phyloP scores from a whole-genome alignment of 179 eudicot genomes.

The Patellifolia procumbens region DNA sequence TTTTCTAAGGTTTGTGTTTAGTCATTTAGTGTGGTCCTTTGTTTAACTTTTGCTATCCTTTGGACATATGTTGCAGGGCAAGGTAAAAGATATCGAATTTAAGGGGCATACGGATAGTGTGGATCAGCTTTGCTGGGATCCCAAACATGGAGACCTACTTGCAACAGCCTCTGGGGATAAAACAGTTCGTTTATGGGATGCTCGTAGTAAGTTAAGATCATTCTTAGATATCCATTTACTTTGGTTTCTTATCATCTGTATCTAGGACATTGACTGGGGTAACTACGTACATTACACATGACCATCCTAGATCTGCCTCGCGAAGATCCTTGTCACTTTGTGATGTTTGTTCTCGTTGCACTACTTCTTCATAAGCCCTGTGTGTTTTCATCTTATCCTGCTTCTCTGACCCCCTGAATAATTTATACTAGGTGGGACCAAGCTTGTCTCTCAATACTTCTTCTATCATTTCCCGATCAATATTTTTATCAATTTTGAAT shows the following conservation, averaged over 20 bases:
- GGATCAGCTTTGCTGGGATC: constrained; percentile 99
- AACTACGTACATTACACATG: background rate
- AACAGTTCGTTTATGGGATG: constrained; percentile 98
- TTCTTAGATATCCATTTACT: background rate
- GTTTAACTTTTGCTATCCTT: background rate
- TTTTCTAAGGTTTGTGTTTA: background rate
- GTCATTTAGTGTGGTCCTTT: background rate
- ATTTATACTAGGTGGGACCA: background rate
- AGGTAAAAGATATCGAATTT: constrained; percentile 86
- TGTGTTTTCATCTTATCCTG: background rate
- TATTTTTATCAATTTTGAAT: background rate
- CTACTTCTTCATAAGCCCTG: background rate
- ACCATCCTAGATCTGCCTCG: background rate
- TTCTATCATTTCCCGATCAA: background rate
- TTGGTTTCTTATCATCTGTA: background rate
- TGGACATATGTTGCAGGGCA: constrained; percentile 49
- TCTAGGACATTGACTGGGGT: background rate
- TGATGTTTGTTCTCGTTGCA: background rate
- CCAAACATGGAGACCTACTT: constrained; percentile 84
- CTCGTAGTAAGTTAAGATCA: constrained; percentile 72
- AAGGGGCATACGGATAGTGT: constrained; percentile 98
- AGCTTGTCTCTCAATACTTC: background rate
- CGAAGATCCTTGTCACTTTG: background rate
- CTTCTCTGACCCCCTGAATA: background rate
- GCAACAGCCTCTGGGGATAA: constrained; percentile 99